Conservation (phyloP, 1,284 basidiomycete genomes). For the Vanrija sp. region DNA sequence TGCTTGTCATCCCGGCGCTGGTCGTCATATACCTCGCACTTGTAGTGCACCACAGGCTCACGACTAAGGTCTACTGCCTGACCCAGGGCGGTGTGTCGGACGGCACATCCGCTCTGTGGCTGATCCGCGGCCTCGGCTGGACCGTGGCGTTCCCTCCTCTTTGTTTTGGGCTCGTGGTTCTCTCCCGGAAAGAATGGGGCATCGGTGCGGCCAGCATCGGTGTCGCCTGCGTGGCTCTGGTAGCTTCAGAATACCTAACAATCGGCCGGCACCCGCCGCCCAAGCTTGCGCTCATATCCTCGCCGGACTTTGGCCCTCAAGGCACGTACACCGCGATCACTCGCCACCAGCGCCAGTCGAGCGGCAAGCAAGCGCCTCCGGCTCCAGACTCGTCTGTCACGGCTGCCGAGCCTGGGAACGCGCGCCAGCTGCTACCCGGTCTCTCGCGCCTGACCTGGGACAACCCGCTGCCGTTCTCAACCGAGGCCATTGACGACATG, state of each 20-base stretch:
- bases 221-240: slow-evolving; percentile 51
- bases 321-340: no score
- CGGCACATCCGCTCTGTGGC: slow-evolving; percentile 67
- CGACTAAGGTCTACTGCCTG: slow-evolving; percentile 68
- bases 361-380: no score
- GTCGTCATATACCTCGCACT: slow-evolving; percentile 64
- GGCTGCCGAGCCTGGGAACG: no score
- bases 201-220: slow-evolving; percentile 64
- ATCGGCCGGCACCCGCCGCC: slow-evolving; percentile 8
- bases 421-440: slow-evolving; percentile 3
- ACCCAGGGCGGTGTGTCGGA: slow-evolving; percentile 64
- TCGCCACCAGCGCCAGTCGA: no score
- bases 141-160: slow-evolving; percentile 61
- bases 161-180: slow-evolving; percentile 65
- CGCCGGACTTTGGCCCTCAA: neutral
- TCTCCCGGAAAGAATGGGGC: slow-evolving; percentile 64
- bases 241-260: slow-evolving; percentile 25
- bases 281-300: neutral
- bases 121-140: slow-evolving; percentile 60
- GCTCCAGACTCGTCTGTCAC: no score
- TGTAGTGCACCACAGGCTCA: slow-evolving; percentile 68
- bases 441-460: slow-evolving; percentile 1
- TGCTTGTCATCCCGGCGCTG: slow-evolving; percentile 66
- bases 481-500: slow-evolving; percentile 60
- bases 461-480: slow-evolving; percentile 10